Evolutionary conservation across 148 eudicot genomes (phyloP).

Genomic region (Gaultheria prostrata): DNA sequence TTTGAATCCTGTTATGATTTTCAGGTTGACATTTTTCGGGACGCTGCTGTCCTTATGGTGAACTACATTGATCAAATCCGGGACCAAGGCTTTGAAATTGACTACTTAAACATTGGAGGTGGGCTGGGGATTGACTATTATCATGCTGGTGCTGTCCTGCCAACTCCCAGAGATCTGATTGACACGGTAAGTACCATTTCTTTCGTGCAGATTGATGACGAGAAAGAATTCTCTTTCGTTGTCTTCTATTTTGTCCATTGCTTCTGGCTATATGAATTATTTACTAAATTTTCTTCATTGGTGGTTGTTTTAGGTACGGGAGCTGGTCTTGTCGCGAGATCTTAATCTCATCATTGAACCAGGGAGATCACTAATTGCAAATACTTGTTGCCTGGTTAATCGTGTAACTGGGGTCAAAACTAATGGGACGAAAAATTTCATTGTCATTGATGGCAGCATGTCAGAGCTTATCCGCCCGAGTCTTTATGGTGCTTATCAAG

Average conservation of each 20-base stretch:
- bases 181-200: constrained; percentile 60
- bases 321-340: constrained; percentile 47
- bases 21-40: constrained; percentile 92
- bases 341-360: no score
- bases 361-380: no score
- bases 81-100: constrained; percentile 82
- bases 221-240: background rate
- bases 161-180: constrained; percentile 83
- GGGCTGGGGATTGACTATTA: constrained; percentile 95
- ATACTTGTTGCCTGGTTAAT: constrained; percentile 89
- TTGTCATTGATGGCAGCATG: constrained; percentile 98
- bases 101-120: constrained; percentile 93
- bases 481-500: constrained; percentile 93
- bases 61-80: constrained; percentile 84
- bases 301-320: constrained; percentile 58
- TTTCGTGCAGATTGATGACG: background rate
- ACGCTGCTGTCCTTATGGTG: constrained; percentile 96
- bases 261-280: background rate
- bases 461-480: constrained; percentile 32
- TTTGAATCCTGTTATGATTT: constrained; percentile 10
- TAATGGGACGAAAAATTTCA: constrained; percentile 82
- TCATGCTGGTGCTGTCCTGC: constrained; percentile 85
- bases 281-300: constrained; percentile 5
- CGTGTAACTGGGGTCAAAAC: constrained; percentile 97
- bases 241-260: background rate